Evolutionary conservation across 495 filamentous ascomycete genomes (phyloP).

Genomic region (Penicillium cinerascens): DNA sequence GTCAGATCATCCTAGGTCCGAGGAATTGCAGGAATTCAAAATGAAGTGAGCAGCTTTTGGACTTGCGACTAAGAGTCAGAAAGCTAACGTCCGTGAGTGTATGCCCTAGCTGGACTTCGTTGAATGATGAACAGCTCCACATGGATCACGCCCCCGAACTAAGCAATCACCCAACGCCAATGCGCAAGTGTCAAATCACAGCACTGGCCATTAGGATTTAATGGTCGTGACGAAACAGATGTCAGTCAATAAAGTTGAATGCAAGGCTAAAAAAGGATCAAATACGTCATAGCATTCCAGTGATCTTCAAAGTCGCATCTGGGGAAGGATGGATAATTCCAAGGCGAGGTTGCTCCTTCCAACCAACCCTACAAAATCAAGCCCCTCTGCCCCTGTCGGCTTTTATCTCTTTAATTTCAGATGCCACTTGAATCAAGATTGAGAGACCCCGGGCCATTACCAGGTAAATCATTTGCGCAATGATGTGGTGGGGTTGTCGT

Average conservation of each 20-base stretch:
- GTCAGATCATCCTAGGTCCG: neutral
- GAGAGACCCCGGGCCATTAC: neutral
- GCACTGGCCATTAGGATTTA: neutral
- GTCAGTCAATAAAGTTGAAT: neutral
- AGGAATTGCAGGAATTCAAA: neutral
- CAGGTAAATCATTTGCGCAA: neutral
- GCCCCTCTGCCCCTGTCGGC: neutral
- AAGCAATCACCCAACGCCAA: neutral
- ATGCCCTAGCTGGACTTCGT: neutral
- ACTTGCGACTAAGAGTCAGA: too few species aligned
- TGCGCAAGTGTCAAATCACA: neutral
- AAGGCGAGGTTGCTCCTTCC: neutral
- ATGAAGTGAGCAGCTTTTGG: too few species aligned
- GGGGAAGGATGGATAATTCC: neutral
- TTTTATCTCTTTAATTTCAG: neutral
- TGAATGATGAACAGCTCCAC: neutral
- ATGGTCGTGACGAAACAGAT: neutral
- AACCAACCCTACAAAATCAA: neutral
- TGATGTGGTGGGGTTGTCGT: neutral
- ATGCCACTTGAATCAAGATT: neutral
- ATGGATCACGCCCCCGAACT: neutral
- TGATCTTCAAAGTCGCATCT: neutral
- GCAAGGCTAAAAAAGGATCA: neutral
- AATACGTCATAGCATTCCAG: conserved; percentile 6
- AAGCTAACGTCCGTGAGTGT: too few species aligned